Percentiles rank a stretch among this genome's conserved stretches.
These are phyloP conservation scores for Apiotrichum mycotoxinovorans DNA, from an alignment of 1,284 basidiomycete species.

Conservation along the genomic window DNA sequence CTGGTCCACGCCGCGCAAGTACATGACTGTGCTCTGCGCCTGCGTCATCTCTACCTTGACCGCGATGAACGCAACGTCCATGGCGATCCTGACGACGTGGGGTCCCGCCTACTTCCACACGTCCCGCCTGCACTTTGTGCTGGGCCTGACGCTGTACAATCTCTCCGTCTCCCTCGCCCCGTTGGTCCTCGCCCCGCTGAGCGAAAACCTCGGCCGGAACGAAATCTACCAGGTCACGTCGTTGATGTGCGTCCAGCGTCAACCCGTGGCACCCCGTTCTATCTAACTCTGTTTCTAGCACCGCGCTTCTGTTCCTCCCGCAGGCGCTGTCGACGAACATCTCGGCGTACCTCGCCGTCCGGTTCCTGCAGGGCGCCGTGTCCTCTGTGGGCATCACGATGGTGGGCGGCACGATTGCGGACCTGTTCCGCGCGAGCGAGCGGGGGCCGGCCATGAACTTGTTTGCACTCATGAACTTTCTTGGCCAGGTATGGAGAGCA, in stretches of 20 bases:
- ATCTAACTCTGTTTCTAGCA: background rate
- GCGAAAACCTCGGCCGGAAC: slow-evolving; percentile 43
- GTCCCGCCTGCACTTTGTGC: slow-evolving; percentile 23
- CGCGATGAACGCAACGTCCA: slow-evolving; percentile 29
- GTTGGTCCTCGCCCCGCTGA: slow-evolving; percentile 42
- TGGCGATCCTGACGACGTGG: slow-evolving; percentile 28
- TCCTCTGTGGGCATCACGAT: slow-evolving; percentile 40
- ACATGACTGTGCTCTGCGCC: slow-evolving; percentile 22
- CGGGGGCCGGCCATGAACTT: slow-evolving; percentile 52
- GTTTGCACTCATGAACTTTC: slow-evolving; percentile 48
- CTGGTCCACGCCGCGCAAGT: slow-evolving; percentile 31
- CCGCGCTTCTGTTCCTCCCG: slow-evolving; percentile 44
- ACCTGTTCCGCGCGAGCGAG: slow-evolving; percentile 41
- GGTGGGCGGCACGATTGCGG: slow-evolving; percentile 48
- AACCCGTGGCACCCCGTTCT: too few relatives aligned
- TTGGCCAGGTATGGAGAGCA: slow-evolving; percentile 32
- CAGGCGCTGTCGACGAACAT: slow-evolving; percentile 39
- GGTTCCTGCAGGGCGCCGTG: slow-evolving; percentile 44
- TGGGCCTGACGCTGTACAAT: slow-evolving; percentile 30
- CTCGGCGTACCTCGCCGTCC: slow-evolving; percentile 39
- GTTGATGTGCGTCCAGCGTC: slow-evolving; percentile 27
- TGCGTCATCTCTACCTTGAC: slow-evolving; percentile 31
- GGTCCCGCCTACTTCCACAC: slow-evolving; percentile 33
- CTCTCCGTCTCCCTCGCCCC: slow-evolving; percentile 40
- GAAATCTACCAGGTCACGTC: slow-evolving; percentile 41